Evolutionary conservation across 2,329 filamentous ascomycete species (phyloP).

Genomic region (Cercospora janseana): DNA sequence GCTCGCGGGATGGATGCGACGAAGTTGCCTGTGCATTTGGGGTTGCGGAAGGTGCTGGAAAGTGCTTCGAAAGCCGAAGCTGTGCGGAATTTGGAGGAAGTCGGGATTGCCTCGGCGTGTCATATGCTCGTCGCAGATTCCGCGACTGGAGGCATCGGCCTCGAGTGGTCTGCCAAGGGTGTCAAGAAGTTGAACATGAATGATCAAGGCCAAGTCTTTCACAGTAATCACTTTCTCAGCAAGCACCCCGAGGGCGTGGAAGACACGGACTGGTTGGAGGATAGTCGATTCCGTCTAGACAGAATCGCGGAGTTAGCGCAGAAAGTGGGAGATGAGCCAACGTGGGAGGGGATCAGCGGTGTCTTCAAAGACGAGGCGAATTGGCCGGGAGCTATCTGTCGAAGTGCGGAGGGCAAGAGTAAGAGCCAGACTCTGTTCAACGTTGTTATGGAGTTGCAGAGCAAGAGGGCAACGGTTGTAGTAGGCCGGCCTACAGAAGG

Average conservation of each 20-base stretch:
- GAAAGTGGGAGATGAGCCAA: conserved; percentile 17
- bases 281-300: conserved; percentile 40
- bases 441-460: conserved; percentile 41
- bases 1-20: conserved; percentile 53
- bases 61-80: conserved; percentile 49
- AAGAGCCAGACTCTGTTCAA: conserved; percentile 39
- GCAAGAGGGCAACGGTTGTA: conserved; percentile 32
- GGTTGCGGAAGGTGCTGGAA: conserved; percentile 56
- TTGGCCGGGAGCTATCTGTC: conserved; percentile 41
- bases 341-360: conserved; percentile 21
- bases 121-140: conserved; percentile 58
- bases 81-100: conserved; percentile 43
- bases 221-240: conserved; percentile 46
- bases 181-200: conserved; percentile 39
- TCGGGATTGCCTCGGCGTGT: conserved; percentile 54
- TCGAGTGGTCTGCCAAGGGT: conserved; percentile 49
- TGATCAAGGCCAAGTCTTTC: conserved; percentile 38
- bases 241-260: conserved; percentile 39
- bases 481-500: conserved; percentile 37
- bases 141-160: conserved; percentile 44
- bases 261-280: conserved; percentile 46
- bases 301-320: conserved; percentile 40
- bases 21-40: conserved; percentile 60
- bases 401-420: conserved; percentile 28
- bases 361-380: conserved; percentile 45